Evolutionary conservation across 306 rosid species (phyloP).

Genomic region (Vachellia pachyceras): DNA sequence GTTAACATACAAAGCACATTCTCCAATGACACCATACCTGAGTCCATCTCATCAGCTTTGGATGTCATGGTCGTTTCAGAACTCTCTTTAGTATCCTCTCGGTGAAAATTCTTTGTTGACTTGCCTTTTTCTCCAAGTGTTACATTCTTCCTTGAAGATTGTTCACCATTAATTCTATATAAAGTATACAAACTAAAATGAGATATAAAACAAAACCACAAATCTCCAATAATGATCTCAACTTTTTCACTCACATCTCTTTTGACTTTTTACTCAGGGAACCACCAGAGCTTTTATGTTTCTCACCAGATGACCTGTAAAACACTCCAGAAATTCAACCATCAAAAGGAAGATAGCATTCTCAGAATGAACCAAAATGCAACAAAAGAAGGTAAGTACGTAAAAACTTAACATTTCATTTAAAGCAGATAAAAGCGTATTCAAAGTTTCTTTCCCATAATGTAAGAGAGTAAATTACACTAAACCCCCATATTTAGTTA

Average conservation of each 20-base stretch:
- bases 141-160: conserved; percentile 59
- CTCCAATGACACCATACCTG: conserved; percentile 58
- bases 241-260: conserved; percentile 59
- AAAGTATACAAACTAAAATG: conserved; percentile 37
- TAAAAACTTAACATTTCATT: not conserved
- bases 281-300: conserved; percentile 48
- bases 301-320: conserved; percentile 60
- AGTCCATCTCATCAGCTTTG: conserved; percentile 57
- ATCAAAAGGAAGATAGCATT: conserved; percentile 33
- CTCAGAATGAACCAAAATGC: conserved; percentile 2
- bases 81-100: conserved; percentile 65
- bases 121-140: conserved; percentile 50
- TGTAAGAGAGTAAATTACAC: conserved; percentile 1
- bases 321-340: conserved; percentile 37
- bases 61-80: conserved; percentile 52
- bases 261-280: conserved; percentile 51
- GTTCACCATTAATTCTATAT: conserved; percentile 64
- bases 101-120: conserved; percentile 48
- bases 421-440: not conserved
- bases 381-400: not conserved
- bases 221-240: conserved; percentile 32
- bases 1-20: not conserved
- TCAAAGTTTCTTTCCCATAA: not conserved
- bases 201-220: conserved; percentile 15
- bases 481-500: not conserved